Base-by-base conservation (phyloP, 177 flowering plant genomes). In the Vitis hybrid region DNA sequence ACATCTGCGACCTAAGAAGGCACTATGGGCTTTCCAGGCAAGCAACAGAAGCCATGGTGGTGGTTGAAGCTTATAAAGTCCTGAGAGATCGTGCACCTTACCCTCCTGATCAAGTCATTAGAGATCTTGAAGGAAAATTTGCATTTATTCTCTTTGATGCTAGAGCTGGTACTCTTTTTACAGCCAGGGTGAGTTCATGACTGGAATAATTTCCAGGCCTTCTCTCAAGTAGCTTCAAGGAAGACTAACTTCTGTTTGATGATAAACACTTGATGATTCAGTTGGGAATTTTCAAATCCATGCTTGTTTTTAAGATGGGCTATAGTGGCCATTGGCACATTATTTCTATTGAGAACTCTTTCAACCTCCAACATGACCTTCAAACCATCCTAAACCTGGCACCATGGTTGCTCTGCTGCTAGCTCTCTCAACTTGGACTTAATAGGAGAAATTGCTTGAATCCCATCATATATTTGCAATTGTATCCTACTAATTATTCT, bases 21-120 rank as follows among this genome's bases (percentile, higher is more conserved):
- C 81, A 84, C 30, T 82, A 84, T 21, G 86, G 86, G 19, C 81
- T 86, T 13, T 56, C 78, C 18, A 79, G 80, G 62, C 70, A 71
- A 45, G 77, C 86, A 12, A 79, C 66, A 17, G 90, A 86, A 21
- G 79, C 81, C 48, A 77, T 77, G 79, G 68, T 84, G 21, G 75
- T 83, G 60, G 62, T 84, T 15, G 88, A 86, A 69, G 86, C 86
- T 17, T 86, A 81, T 17, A 84, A 74, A 55, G 77, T 73, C 59
- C 55, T 86, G 12, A 74, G 85, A 56, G 88, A 84, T 55, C 75
- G 88, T 21, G 89, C 83, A 13, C 86, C 90, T 2, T 84, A 83
- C 71, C 90, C 90, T n/a, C 64, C 83, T 32, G 88, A 83, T 66
- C 86, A 86, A 65, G 84, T 86, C 70, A 69, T 86, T 13, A 79